A percentile compares a stretch with the other conserved stretches of the same genome.
phyloP scores from a whole-genome alignment of 352 stramenopile genomes.

The Saprolegnia diclina region DNA sequence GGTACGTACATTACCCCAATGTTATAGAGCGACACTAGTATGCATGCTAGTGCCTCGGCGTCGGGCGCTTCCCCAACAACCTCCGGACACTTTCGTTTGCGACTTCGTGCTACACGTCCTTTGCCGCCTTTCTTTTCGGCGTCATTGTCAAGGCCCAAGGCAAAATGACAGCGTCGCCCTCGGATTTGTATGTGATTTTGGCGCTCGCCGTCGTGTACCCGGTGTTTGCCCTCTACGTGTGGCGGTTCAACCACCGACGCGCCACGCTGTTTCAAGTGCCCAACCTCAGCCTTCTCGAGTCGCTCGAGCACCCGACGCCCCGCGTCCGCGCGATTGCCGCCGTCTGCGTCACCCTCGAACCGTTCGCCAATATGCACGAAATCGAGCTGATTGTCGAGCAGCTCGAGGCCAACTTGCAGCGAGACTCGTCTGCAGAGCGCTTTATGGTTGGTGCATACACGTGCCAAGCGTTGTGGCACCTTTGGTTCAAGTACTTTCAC shows the following conservation, averaged over 20 bases:
- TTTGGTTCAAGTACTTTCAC: conserved; percentile 23
- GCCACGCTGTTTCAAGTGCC: conserved; percentile 14
- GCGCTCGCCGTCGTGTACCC: conserved; percentile 1
- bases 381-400: neutral
- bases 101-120: conserved; percentile 16
- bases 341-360: conserved; percentile 4
- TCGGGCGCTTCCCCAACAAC: conserved; percentile 24
- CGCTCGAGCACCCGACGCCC: neutral
- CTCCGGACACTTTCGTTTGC: conserved; percentile 21
- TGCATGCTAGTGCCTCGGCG: conserved; percentile 26
- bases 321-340: conserved; percentile 21
- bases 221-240: conserved; percentile 13
- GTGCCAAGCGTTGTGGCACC: conserved; percentile 18
- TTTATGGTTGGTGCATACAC: conserved; percentile 2
- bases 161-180: neutral
- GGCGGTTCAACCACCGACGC: conserved; percentile 2
- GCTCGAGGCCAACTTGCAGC: conserved; percentile 6
- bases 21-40: no score
- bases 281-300: neutral
- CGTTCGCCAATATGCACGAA: neutral
- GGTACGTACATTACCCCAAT: neutral
- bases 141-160: neutral
- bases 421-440: neutral
- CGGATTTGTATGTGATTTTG: conserved; percentile 5
- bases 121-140: neutral